Base-by-base conservation (phyloP, 192 early-diverging fungal genomes). In the Dissophora ornata region DNA sequence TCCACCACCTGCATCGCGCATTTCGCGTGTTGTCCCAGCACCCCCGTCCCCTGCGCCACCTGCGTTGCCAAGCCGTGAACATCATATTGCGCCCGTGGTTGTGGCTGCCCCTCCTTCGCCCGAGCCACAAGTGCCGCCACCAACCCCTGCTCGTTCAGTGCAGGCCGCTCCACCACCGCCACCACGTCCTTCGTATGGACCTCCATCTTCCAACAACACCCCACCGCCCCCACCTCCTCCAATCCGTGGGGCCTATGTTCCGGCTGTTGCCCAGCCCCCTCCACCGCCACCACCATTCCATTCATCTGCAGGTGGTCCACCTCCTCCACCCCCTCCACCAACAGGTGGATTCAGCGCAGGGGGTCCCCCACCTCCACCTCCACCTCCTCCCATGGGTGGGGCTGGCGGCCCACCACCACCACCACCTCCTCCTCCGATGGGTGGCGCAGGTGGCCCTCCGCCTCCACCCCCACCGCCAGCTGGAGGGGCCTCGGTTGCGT, bases 261-360 rank as follows among this genome's bases (percentile, higher is more conserved):
- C 68, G 4, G 68, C 68, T 22, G 58, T 46, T 12, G 30, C 65
- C 1, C 51, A 45, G 3, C 50, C 68, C 7, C 57, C 57, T 2
- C 57, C 68, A 19, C 80, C 80, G 38, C 66, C 71, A 2, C 65
- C 66, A 19, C 80, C 80, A 44, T 70, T 69, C 54, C 45, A 57
- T 12, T 41, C 45, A 3, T 47, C 53, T 11, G 55, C 48, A 16
- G 41, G 48, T 16, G 46, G 46, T 28, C 19, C 74, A 44, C 83
- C 83, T 44, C 83, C 83, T 18, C 80, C 81, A 16, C 79, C 79
- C 28, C 49, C 70, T 30, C 70, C 77, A n/a, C 53, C 50, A 13
- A 40, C 36, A 24, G 68, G 32, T 34, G 50, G 56, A 34, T 49
- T 49, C 22, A 62, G 29, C 24, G 36, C 55, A 42, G 55, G 67